Conservation (phyloP, 1,284 basidiomycete species). For the Macrocybe sp. region DNA sequence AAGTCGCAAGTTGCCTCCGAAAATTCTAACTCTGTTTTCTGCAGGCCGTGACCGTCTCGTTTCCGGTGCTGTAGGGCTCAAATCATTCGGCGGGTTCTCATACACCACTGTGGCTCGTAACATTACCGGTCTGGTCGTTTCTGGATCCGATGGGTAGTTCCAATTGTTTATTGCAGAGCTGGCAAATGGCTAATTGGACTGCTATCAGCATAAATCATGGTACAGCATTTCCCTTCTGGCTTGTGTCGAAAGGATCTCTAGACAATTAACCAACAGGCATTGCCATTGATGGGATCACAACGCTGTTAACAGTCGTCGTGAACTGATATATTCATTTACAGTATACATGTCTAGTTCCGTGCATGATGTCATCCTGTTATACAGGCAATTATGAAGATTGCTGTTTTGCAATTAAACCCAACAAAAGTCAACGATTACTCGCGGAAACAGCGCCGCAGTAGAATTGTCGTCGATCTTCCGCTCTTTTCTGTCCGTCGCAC, state of each 20-base stretch:
- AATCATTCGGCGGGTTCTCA: slow-evolving; percentile 35
- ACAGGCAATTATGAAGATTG: background rate
- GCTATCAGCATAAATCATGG: slow-evolving; percentile 24
- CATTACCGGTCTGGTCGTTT: slow-evolving; percentile 45
- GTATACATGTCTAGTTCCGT: too few relatives aligned
- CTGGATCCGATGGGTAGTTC: slow-evolving; percentile 39
- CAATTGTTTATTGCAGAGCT: background rate
- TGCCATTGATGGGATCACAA: slow-evolving; percentile 29
- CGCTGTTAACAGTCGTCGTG: slow-evolving; percentile 28
- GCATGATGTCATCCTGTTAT: too few relatives aligned
- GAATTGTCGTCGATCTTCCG: slow-evolving; percentile 11
- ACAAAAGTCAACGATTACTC: background rate
- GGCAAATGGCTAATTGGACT: background rate
- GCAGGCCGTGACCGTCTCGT: slow-evolving; percentile 39
- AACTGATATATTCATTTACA: slow-evolving; percentile 6
- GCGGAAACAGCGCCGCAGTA: slow-evolving; percentile 3
- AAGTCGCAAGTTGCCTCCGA: slow-evolving; percentile 8
- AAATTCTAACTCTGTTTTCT: background rate
- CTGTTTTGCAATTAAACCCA: background rate
- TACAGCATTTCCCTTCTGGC: slow-evolving; percentile 5
- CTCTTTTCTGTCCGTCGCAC: slow-evolving; percentile 20
- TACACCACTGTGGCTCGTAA: slow-evolving; percentile 45
- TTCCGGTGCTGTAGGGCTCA: slow-evolving; percentile 36
- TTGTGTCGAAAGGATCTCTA: background rate
- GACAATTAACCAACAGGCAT: slow-evolving; percentile 22